Conservation (phyloP, 2,329 filamentous ascomycete genomes). For the Epichloe gansuensis region DNA sequence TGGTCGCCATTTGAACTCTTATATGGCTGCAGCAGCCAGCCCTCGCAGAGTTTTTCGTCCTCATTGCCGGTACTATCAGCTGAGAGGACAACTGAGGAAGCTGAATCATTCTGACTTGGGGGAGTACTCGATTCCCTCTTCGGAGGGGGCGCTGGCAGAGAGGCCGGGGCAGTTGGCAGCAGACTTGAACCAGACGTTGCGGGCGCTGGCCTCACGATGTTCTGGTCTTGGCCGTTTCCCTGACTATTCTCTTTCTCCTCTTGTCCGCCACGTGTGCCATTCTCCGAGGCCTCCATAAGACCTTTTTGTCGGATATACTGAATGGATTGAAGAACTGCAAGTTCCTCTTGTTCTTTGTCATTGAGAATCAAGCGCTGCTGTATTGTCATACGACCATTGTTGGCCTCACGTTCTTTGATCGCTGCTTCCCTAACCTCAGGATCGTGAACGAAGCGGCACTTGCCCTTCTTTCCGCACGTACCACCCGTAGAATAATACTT, state of each 20-base stretch:
- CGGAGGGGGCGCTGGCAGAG: conserved; percentile 22
- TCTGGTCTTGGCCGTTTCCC: conserved; percentile 7
- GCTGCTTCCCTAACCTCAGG: conserved; percentile 49
- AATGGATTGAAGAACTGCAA: conserved; percentile 52
- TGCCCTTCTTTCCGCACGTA: conserved; percentile 59
- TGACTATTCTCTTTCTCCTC: conserved; percentile 9
- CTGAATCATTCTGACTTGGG: conserved; percentile 21
- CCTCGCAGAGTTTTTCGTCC: conserved; percentile 22
- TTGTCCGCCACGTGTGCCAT: conserved; percentile 3
- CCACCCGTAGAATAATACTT: conserved; percentile 60
- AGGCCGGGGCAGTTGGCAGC: conserved; percentile 26
- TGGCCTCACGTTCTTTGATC: conserved; percentile 49
- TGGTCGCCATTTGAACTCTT: conserved; percentile 20
- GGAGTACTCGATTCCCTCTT: conserved; percentile 18
- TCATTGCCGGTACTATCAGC: conserved; percentile 20
- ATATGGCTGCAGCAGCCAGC: conserved; percentile 25
- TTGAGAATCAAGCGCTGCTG: conserved; percentile 53
- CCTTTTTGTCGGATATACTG: conserved; percentile 51
- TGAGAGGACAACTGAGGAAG: conserved; percentile 17
- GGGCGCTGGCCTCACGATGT: conserved; percentile 5
- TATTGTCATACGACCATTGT: conserved; percentile 52
- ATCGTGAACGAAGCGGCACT: conserved; percentile 61
- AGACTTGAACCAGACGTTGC: conserved; percentile 13
- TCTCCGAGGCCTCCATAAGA: conserved; percentile 25
- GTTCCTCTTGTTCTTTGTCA: conserved; percentile 55